Evolutionary conservation across 805 yeast species (phyloP), one percentile per base, ranked within the genome.

Genomic region (Pichia pseudocactophila): DNA sequence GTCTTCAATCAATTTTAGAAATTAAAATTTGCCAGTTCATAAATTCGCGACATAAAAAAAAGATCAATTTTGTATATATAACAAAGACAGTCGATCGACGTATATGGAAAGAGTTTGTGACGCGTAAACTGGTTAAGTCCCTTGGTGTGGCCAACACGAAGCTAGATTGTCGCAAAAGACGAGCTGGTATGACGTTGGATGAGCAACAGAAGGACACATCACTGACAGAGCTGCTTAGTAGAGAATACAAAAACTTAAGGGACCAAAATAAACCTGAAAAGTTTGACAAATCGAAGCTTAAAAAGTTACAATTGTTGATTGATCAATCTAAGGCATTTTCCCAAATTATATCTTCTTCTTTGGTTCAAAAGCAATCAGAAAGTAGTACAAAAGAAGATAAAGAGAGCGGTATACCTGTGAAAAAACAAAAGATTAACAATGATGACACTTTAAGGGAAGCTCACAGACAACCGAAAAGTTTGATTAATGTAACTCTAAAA

Each of bases 281-380:
- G 46, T 72, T 48, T 33, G 49, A 46, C 27, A 43, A 43, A 10
- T 26, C 37, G 3, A 85, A 86, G 54, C 64, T 87, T 35, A 71
- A 73, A 41, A 71, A 86, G 42, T 65, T 90, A 41, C 74, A 84
- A 44, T 78, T 76, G 30, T 68, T 90, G 48, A 87, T 90, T n/a
- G 82, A 83, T 53, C 81, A 85, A 55, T 85, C 96, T 15, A 89
- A 87, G 56, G 75, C 89, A 2, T 90, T 86, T 61, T 82, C 97
- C 1, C 76, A 80, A 47, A 86, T 90, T 50, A 84, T 90, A 34
- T 78, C 95, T 3, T 89, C 87, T 40, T 80, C 89, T 10, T 70
- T 90, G 35, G 55, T 81, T 34, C 75, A 75, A 40, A 45, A 39
- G 45, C 45, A 40, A 34, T 22, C 34, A 42, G 41, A 43, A 34